These are phyloP conservation scores for Leccinellum luteum DNA, from an alignment of 768 basidiomycete species.

Conservation along the genomic window DNA sequence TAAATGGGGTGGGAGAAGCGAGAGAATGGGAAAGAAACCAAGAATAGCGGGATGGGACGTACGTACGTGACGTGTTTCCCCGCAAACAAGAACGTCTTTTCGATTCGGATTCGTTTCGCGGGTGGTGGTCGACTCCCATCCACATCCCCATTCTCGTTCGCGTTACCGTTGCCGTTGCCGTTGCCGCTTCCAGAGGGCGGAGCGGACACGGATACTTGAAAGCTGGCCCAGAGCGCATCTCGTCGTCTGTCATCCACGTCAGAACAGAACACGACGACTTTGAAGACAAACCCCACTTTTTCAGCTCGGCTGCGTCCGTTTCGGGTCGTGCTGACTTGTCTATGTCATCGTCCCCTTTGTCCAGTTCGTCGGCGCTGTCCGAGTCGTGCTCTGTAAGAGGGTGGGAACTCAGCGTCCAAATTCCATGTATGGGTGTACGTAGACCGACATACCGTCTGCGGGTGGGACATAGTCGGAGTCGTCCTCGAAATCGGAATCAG, in stretches of 20 bases:
- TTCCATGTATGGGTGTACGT: not conserved
- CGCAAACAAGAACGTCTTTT: slow-evolving; percentile 70
- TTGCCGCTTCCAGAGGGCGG: slow-evolving; percentile 13
- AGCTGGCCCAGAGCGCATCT: slow-evolving; percentile 63
- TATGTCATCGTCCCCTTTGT: slow-evolving; percentile 29
- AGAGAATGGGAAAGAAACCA: not conserved
- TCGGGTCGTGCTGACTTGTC: slow-evolving; percentile 10
- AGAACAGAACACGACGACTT: not conserved
- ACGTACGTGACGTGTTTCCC: slow-evolving; percentile 74
- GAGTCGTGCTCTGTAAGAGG: slow-evolving; percentile 32
- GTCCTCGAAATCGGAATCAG: slow-evolving; percentile 69
- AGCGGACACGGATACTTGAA: slow-evolving; percentile 58
- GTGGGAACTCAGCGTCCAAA: not conserved
- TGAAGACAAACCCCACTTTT: slow-evolving; percentile 36
- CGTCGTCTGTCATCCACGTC: slow-evolving; percentile 43
- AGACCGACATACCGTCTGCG: slow-evolving; percentile 32
- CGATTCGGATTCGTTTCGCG: slow-evolving; percentile 58
- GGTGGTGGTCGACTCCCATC: no score
- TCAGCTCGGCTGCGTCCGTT: slow-evolving; percentile 41
- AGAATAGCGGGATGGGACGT: slow-evolving; percentile 25
- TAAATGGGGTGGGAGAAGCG: no score
- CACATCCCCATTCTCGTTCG: not conserved
- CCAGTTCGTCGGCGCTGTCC: slow-evolving; percentile 38
- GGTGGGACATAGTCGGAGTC: slow-evolving; percentile 63
- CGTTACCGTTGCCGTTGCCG: not conserved